Evolutionary conservation across 1,284 basidiomycete genomes (phyloP), one percentile per base, ranked within the genome.

Genomic region (Boletus smithii): DNA sequence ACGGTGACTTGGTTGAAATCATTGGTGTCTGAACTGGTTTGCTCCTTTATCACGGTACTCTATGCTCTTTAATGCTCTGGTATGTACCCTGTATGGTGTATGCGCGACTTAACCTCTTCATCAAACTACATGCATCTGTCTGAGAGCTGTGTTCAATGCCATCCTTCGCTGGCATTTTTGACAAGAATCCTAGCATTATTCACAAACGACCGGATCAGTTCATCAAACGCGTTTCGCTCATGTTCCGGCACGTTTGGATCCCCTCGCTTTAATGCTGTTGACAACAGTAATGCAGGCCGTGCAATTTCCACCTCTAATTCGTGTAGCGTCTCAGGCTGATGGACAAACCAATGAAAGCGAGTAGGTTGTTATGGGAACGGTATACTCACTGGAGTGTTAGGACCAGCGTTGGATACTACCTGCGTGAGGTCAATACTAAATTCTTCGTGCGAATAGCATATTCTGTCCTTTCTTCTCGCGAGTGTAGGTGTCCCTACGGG

Each of bases 371-470:
- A 11, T 27, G 23, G 30, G 16, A 29, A 42, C 7, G 17, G 8
- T 16, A 30, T 30, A 67, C 78, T 49, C 63, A 85, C 85, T 41
- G 76, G 72, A 50, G 67, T 66, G 49, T 68, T 73, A 1, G 75
- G 66, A 8, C 73, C 66, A 10, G 65, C 54, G 9, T 26, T 69
- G 11, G 83, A 73, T 7, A 80, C 82, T 41, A 99, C 95, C 66
- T 95, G 91, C 0, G 95, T 99, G 38, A 99, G 76, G 69, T 99
- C 95, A 53, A 99, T 87, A 57, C 79, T 79, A 65, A 92, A 93
- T 53, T 95, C 84, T 69, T 97, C 92, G 68, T 98, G 95, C 2
- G 83, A 73, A 66, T 99, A 99, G 56, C 89, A 91, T 61, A 97
- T 76, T 30, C 97, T 78, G 67, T 99, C 93, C 71, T 97, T 99